phyloP scores from a whole-genome alignment of 2,329 filamentous ascomycete species.

The Scedosporium minutisporum region DNA sequence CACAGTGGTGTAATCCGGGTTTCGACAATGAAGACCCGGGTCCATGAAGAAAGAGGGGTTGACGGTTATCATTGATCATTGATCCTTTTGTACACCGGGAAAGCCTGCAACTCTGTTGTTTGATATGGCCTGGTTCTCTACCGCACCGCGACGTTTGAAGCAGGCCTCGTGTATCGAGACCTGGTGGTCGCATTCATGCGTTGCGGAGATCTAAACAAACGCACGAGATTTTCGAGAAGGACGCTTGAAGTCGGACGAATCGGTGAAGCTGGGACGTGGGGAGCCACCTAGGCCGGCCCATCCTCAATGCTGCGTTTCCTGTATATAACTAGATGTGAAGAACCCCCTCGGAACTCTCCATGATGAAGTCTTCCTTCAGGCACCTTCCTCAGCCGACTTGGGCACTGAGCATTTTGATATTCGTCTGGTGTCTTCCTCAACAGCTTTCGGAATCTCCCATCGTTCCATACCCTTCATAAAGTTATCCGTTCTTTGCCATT shows the following conservation, averaged over 20 bases:
- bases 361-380: too few relatives aligned
- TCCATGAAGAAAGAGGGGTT: too few relatives aligned
- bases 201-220: neutral
- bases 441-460: neutral
- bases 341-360: too few relatives aligned
- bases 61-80: too few relatives aligned
- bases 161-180: neutral
- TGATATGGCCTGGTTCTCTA: neutral
- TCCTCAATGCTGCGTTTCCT: neutral
- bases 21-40: neutral
- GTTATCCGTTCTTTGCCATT: neutral
- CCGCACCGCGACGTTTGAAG: neutral
- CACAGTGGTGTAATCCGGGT: neutral
- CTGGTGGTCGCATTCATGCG: neutral
- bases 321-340: neutral
- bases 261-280: neutral
- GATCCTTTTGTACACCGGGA: too few relatives aligned
- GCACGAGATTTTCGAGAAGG: neutral
- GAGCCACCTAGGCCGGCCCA: neutral
- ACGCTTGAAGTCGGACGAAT: neutral
- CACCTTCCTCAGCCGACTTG: too few relatives aligned
- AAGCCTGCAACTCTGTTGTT: neutral
- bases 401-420: neutral
- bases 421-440: neutral
- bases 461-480: neutral